Base-by-base conservation (phyloP, 495 filamentous ascomycete genomes). In the Parmelia sp. region DNA sequence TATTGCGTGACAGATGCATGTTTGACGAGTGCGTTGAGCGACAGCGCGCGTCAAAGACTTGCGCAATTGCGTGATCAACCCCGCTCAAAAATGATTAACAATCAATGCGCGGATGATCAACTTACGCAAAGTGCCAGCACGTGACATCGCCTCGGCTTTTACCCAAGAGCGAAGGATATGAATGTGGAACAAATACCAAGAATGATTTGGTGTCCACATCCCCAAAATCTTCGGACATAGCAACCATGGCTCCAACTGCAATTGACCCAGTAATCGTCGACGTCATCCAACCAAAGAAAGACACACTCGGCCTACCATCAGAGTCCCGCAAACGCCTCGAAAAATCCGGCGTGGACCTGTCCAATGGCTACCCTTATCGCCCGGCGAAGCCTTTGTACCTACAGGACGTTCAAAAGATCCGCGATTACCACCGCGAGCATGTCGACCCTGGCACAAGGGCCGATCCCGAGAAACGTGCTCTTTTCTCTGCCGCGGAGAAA, bases 281-380 rank as follows among this genome's bases (percentile, higher is more conserved):
- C 12, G 49, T 63, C 33, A 23, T 63, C 9, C 70, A 79, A 49
- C 87, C 81, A 17, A 80, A 75, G 60, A 90, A 88, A 71, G 83
- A 88, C 63, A 85, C 77, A 0, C 78, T 89, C 0, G 76, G 73
- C 9, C 76, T 90, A 23, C 86, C 86, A 14, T 73, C 72, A 21
- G 63, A 79, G 15, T 76, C 84, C 3, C 77, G 80, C 25, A 74
- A 75, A 44, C 81, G 86, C 15, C 77, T 89, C 9, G 82, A 84
- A 61, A 86, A 85, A 58, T 83, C 84, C 0, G 85, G 83, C 2
- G 80, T 89, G 60, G 85, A 89, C 68, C 76, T 88, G 15, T 83
- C 83, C 3, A 73, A 80, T 0, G 86, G 86, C 1, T 89, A 90
- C 64, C 86, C 87, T 0, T 88, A 88, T 65, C 82, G 86, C 6